Evolutionary conservation across 23 red algal species (phyloP), one percentile per base, ranked within the genome.

Genomic region (Gracilaria vermiculophylla): DNA sequence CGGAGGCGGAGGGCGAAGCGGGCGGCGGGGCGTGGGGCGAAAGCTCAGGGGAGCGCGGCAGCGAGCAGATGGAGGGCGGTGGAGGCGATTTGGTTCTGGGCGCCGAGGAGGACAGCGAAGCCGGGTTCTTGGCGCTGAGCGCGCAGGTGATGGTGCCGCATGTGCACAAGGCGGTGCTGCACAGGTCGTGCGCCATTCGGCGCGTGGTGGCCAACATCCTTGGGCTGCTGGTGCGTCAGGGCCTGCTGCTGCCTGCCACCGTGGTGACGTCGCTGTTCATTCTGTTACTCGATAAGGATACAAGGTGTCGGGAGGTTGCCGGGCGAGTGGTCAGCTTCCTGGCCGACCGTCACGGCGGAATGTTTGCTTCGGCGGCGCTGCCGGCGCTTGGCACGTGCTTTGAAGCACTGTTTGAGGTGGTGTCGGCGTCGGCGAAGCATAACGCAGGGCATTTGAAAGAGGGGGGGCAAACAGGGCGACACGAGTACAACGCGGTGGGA

Each of bases 81-180:
- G 56, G 33, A 36, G 19, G 19, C 34, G n/a, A 76, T 17, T 42
- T 88, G 43, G 53, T 75, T 11, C 49, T 88, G 25, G 83, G 54
- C 10, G 86, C 86, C 33, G 86, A 90, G 55, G 87, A 81, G 33
- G 87, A 91, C 21, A 44, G 47, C 3, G 87, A 91, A 29, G 87
- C 87, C 42, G 87, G 87, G 15, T 91, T 80, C 39, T 58, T 91
- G 45, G 87, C 87, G 0, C 37, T 91, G 13, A 81, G 87, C 34
- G 87, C 87, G 3, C 87, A 91, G 66, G 17, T 74, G 13, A 81
- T 91, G 61, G 60, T 91, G 14, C 53, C 75, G 5, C n/a, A 70
- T 12, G 23, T 91, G 45, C 33, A 91, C 8, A 91, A 25, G 44
- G 44, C 75, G 7, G 58, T 75, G 7, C 76, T 37, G 23, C 43